Conservation (phyloP, 257 asterid genomes). For the Prunella vulgaris region DNA sequence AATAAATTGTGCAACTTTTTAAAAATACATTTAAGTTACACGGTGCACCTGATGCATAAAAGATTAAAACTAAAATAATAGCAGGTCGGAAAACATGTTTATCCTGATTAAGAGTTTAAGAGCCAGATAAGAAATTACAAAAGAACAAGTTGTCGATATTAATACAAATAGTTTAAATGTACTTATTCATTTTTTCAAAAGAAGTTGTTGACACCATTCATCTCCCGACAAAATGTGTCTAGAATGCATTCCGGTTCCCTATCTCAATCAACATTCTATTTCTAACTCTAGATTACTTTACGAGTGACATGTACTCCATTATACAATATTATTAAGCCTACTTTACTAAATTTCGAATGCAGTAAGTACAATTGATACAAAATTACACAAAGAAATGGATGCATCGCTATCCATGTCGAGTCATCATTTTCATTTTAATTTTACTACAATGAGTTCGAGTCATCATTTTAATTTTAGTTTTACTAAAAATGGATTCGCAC, state of each 20-base stretch:
- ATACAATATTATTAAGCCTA: background rate
- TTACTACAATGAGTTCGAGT: too few species aligned
- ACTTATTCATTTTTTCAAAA: background rate
- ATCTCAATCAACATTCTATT: background rate
- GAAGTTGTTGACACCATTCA: too few species aligned
- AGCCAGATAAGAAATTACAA: background rate
- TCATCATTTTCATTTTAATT: too few species aligned
- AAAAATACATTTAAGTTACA: too few species aligned
- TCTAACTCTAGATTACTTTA: background rate
- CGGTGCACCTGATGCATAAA: too few species aligned
- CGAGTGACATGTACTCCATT: background rate
- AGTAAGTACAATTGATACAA: background rate
- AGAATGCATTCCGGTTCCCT: background rate
- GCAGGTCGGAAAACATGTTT: background rate
- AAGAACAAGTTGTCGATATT: background rate
- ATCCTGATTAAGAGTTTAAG: background rate
- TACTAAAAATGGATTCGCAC: too few species aligned
- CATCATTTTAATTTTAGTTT: too few species aligned
- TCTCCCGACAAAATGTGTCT: background rate
- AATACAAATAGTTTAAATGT: too few species aligned
- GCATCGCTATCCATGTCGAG: too few species aligned
- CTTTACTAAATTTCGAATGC: background rate
- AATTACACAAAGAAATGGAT: too few species aligned
- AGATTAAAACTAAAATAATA: too few species aligned
- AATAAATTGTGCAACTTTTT: too few species aligned